Percentiles rank a stretch among this genome's conserved stretches.
phyloP scores from a whole-genome alignment of 495 filamentous ascomycete genomes.

The Neurospora sp. region DNA sequence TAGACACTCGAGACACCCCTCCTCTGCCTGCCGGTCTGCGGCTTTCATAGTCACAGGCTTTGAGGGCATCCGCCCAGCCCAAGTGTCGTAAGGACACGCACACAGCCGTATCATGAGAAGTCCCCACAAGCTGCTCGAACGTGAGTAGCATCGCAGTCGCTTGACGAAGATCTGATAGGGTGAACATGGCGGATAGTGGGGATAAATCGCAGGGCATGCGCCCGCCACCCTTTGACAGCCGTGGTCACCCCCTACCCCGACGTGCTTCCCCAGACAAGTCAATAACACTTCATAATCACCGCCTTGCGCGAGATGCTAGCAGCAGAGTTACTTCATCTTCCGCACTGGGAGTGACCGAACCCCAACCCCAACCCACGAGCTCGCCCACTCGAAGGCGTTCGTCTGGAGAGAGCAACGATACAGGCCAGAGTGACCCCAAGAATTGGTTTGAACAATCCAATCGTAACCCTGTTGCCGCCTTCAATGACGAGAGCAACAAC shows the following conservation, averaged over 20 bases:
- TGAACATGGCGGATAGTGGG: slow-evolving; percentile 12
- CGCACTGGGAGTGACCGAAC: background rate
- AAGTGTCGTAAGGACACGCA: background rate
- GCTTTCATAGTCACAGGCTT: background rate
- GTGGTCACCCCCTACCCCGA: slow-evolving; percentile 28
- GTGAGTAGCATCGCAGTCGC: background rate
- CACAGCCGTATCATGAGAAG: background rate
- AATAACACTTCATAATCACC: slow-evolving; percentile 30
- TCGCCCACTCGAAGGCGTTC: slow-evolving; percentile 24
- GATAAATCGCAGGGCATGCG: slow-evolving; percentile 10
- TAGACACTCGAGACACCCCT: background rate
- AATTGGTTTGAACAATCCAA: slow-evolving; percentile 41
- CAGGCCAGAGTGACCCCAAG: slow-evolving; percentile 26
- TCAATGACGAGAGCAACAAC: slow-evolving; percentile 6
- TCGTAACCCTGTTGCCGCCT: slow-evolving; percentile 23
- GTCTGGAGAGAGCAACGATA: slow-evolving; percentile 15
- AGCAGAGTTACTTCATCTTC: slow-evolving; percentile 1
- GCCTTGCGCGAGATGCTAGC: slow-evolving; percentile 26
- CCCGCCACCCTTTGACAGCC: slow-evolving; percentile 15
- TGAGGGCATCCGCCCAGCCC: background rate
- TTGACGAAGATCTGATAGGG: slow-evolving; percentile 5
- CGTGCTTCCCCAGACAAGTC: slow-evolving; percentile 29
- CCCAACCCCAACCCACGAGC: background rate
- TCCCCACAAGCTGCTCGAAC: background rate
- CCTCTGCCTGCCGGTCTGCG: background rate